Base-by-base conservation (phyloP, 129 eudicot species). In the carrot (Daucus carota) region DNA sequence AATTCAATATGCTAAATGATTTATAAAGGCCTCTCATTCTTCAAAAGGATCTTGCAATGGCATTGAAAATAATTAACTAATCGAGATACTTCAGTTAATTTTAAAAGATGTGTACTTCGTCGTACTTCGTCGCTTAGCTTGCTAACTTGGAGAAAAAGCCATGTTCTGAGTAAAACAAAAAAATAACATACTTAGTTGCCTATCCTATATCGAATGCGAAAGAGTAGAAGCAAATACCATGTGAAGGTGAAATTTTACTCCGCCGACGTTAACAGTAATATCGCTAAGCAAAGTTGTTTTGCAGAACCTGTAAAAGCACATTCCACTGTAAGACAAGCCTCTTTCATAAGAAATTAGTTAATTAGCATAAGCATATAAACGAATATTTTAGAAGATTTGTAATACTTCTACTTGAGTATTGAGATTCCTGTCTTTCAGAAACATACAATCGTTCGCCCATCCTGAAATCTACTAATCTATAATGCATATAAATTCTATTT, bases 241-340 rank as follows among this genome's bases (percentile, higher is more conserved):
- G 57, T 75, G 78, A 75, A 75, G 78, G 65, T 75, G 78, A 20
- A 75, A 75, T 0, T 59, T 75, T 59, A 14, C 72, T 17, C 52
- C 72, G 3, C 18, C 70, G 28, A 75, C 70, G 26, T 16, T 17
- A 57, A 75, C 70, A 59, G 29, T 59, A 28, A 75, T 59, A 75
- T 75, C 78, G 18, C 78, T 57, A 17, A 54, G 72, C 78, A 75
- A 75, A 16, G 70, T 52, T 28, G 71, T 45, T n/a, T 16, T 75
- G 71, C 57, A 75, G 70, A 75, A 75, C 78, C 78, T 75, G 78
- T 34, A 59, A 31, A 57, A 10, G 22, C 24, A 59, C 8, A 70
- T 20, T 17, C 14, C 47, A 70, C 9, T 5, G 41, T 10, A 24
- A 70, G 24, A 22, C 16, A 40, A 40, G 14, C 2, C 47, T 22